These are phyloP conservation scores for Aspergillus sp. DNA, from an alignment of 2,329 filamentous ascomycete genomes.

Conservation along the genomic window DNA sequence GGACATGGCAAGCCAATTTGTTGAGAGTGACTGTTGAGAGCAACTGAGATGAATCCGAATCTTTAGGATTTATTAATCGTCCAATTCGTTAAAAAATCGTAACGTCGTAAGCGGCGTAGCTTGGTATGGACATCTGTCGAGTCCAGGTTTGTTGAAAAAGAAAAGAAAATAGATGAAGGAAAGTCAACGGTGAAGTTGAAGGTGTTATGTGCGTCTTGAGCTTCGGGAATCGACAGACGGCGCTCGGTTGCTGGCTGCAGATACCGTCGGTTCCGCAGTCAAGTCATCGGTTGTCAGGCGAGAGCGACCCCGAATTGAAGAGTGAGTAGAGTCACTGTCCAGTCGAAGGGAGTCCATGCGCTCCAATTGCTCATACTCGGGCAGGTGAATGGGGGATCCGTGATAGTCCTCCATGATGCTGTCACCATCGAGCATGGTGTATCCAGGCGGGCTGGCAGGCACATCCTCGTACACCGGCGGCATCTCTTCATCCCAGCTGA, in stretches of 20 bases:
- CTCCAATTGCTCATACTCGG: constrained; percentile 51
- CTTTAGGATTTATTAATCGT: constrained; percentile 11
- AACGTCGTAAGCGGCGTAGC: constrained; percentile 12
- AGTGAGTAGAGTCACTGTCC: constrained; percentile 35
- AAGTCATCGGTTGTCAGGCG: constrained; percentile 39
- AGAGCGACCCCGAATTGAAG: constrained; percentile 29
- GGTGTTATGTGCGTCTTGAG: background rate
- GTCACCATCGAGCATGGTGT: constrained; percentile 50
- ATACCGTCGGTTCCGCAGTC: constrained; percentile 16
- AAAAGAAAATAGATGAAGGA: background rate
- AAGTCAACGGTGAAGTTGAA: background rate
- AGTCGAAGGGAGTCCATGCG: constrained; percentile 41
- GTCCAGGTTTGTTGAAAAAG: background rate
- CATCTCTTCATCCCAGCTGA: constrained; percentile 95
- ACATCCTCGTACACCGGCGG: constrained; percentile 94
- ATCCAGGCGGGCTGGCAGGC: constrained; percentile 77
- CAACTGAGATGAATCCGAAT: background rate
- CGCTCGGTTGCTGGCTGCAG: constrained; percentile 16
- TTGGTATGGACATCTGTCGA: background rate
- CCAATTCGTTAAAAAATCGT: constrained; percentile 18
- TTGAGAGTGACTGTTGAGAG: constrained; percentile 6
- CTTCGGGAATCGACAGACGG: constrained; percentile 15
- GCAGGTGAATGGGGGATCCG: constrained; percentile 43
- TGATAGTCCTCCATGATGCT: constrained; percentile 50
- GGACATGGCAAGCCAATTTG: background rate